phyloP scores from a whole-genome alignment of 2,329 filamentous ascomycete species.

The Arthrobotrys sphaeroides region DNA sequence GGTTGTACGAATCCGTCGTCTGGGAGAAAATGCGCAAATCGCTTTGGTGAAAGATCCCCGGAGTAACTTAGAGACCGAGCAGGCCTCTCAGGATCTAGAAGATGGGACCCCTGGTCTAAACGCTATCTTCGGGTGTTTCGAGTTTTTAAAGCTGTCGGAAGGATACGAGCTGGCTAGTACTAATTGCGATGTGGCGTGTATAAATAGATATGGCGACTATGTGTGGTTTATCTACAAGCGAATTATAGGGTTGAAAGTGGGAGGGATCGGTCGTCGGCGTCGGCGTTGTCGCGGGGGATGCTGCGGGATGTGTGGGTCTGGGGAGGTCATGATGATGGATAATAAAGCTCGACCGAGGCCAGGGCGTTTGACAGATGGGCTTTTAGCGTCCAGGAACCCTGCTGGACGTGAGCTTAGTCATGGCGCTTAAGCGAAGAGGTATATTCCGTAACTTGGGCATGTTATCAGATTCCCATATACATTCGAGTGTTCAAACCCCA shows the following conservation, averaged over 20 bases:
- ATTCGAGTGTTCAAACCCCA: too few relatives aligned
- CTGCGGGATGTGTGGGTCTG: conserved; percentile 7
- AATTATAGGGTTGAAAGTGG: not conserved
- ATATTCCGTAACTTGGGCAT: too few relatives aligned
- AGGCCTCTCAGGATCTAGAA: not conserved
- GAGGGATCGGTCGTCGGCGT: not conserved
- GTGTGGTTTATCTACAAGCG: not conserved
- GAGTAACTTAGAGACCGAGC: too few relatives aligned
- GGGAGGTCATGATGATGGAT: not conserved
- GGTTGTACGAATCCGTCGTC: too few relatives aligned
- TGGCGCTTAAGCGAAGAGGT: too few relatives aligned
- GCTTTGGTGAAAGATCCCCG: too few relatives aligned
- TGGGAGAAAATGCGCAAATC: too few relatives aligned
- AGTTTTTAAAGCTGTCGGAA: not conserved
- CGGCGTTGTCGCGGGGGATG: not conserved
- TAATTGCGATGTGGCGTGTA: not conserved
- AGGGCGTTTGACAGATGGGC: not conserved
- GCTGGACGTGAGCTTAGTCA: too few relatives aligned
- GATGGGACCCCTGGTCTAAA: not conserved
- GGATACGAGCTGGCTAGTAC: not conserved
- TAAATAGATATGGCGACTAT: not conserved
- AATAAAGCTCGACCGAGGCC: too few relatives aligned
- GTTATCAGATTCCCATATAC: too few relatives aligned
- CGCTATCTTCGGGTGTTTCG: not conserved
- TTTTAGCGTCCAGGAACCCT: too few relatives aligned